Evolutionary conservation across 2,329 filamentous ascomycete genomes (phyloP).

Genomic region (Aspergillus transmontanensis): DNA sequence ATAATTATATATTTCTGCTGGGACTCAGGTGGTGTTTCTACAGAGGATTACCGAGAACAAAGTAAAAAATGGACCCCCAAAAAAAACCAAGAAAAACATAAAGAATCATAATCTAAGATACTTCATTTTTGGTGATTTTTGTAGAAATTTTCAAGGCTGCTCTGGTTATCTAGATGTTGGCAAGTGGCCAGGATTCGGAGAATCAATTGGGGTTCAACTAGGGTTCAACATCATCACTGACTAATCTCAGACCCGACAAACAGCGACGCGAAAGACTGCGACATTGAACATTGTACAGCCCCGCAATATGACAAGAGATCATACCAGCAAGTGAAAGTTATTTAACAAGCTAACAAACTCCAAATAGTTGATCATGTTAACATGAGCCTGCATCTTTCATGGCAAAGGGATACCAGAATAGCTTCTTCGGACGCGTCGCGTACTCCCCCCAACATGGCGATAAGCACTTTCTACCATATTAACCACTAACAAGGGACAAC

Average conservation of each 20-base stretch:
- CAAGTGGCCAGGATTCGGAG: neutral
- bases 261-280: neutral
- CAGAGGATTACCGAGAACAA: neutral
- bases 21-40: neutral
- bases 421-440: neutral
- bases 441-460: neutral
- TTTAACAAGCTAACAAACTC: neutral
- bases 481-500: neutral
- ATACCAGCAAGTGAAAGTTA: neutral
- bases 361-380: neutral
- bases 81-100: neutral
- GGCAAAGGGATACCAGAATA: neutral
- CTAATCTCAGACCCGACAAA: neutral
- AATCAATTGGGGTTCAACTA: neutral
- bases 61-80: neutral
- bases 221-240: neutral
- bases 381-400: neutral
- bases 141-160: neutral
- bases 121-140: neutral
- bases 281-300: neutral
- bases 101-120: fast-evolving
- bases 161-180: neutral
- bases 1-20: neutral
- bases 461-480: neutral
- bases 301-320: neutral